Evolutionary conservation across 129 eudicot genomes (phyloP).

Genomic region (Erigeron canadensis): DNA sequence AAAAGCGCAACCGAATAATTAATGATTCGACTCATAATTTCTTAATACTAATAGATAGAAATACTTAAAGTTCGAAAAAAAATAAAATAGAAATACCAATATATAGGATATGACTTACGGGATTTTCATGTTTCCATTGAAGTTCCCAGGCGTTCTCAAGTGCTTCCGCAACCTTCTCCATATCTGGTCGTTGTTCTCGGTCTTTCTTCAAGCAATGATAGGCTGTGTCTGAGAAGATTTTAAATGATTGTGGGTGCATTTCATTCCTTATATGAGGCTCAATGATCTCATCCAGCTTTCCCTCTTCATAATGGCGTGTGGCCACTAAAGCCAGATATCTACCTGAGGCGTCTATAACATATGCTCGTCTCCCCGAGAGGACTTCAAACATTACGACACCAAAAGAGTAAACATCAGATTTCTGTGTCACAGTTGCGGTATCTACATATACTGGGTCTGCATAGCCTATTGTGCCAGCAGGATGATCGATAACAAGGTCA

Average conservation of each 20-base stretch:
- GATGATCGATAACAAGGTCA: slow-evolving; percentile 39
- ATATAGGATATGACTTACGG: too few relatives aligned
- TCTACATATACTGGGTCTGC: slow-evolving; percentile 42
- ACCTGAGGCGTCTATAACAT: neutral
- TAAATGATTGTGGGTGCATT: neutral
- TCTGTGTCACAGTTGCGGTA: slow-evolving; percentile 47
- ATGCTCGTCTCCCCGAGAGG: slow-evolving; percentile 40
- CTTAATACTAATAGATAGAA: neutral
- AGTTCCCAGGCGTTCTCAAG: too few relatives aligned
- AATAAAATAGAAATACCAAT: too few relatives aligned
- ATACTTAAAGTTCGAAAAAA: too few relatives aligned
- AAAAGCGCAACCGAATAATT: neutral
- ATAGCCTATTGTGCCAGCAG: slow-evolving; percentile 42
- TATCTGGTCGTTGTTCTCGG: too few relatives aligned
- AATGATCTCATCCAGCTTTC: neutral
- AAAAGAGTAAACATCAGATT: slow-evolving; percentile 54
- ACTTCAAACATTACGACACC: slow-evolving; percentile 59
- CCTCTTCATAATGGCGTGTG: neutral
- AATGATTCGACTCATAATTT: neutral
- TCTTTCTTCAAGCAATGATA: neutral
- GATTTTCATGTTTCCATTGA: too few relatives aligned
- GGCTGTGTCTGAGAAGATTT: neutral
- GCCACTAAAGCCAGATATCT: neutral
- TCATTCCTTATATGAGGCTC: neutral
- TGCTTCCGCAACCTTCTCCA: too few relatives aligned